Conservation (phyloP, 495 filamentous ascomycete genomes). For the Daldinia vernicosa region DNA sequence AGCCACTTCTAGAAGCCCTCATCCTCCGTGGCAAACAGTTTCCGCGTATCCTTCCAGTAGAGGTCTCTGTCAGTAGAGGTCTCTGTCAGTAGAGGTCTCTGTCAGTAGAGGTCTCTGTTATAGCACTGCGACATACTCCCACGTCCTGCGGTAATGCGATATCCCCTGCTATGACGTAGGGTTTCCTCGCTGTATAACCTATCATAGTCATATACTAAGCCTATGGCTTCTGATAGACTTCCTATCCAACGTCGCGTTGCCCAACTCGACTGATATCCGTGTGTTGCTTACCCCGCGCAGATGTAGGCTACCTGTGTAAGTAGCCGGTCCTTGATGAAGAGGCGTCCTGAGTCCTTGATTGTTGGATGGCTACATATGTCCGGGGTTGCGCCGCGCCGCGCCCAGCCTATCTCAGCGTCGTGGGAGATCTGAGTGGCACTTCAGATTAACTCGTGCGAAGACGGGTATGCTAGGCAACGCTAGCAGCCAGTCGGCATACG, state of each 20-base stretch:
- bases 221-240: background rate
- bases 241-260: background rate
- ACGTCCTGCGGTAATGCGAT: background rate
- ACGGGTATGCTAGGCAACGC: background rate
- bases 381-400: conserved; percentile 28
- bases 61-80: background rate
- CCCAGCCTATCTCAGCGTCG: background rate
- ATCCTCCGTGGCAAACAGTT: background rate
- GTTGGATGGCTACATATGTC: conserved; percentile 12
- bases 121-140: conserved; percentile 10
- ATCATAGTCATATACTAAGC: conserved; percentile 9
- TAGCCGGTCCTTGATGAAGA: conserved; percentile 22
- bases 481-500: background rate
- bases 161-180: conserved; percentile 15
- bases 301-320: conserved; percentile 4
- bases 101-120: background rate
- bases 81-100: background rate
- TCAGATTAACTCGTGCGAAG: conserved; percentile 25
- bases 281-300: conserved; percentile 32
- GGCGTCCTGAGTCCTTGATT: conserved; percentile 4
- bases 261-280: background rate
- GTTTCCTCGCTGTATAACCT: background rate
- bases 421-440: conserved; percentile 22
- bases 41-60: background rate
- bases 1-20: conserved; percentile 20